These are phyloP conservation scores for Solanum pennellii DNA, from an alignment of 257 asterid species.

Conservation along the genomic window DNA sequence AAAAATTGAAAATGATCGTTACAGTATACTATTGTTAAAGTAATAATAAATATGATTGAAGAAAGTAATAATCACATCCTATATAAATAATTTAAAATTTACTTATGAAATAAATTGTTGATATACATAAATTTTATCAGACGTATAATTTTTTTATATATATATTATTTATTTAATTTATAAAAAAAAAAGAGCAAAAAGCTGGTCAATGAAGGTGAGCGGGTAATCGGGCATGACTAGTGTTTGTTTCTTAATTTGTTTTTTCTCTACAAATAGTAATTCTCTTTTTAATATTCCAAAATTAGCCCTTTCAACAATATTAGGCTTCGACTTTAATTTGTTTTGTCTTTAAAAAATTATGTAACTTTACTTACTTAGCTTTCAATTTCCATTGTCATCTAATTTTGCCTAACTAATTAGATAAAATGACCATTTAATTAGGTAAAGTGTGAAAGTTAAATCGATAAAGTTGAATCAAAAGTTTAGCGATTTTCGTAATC, in stretches of 20 bases:
- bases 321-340: not conserved
- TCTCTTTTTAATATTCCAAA: no score
- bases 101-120: no score
- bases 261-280: not conserved
- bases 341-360: not conserved
- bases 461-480: no score
- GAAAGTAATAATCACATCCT: no score
- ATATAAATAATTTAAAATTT: no score
- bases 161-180: no score
- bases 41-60: no score
- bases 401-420: not conserved
- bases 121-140: no score
- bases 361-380: not conserved
- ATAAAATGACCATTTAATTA: not conserved
- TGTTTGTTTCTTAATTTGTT: not conserved
- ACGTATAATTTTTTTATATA: no score
- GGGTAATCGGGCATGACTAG: not conserved
- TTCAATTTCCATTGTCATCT: not conserved
- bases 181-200: not conserved
- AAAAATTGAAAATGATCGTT: no score
- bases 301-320: not conserved
- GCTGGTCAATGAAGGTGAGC: not conserved
- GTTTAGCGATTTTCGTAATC: accelerated
- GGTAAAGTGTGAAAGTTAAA: not conserved
- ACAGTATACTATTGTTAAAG: no score